Percentiles rank a stretch among this genome's conserved stretches.
Evolutionary conservation across 352 stramenopile species (phyloP).

Genomic region (Phytophthora quininea): DNA sequence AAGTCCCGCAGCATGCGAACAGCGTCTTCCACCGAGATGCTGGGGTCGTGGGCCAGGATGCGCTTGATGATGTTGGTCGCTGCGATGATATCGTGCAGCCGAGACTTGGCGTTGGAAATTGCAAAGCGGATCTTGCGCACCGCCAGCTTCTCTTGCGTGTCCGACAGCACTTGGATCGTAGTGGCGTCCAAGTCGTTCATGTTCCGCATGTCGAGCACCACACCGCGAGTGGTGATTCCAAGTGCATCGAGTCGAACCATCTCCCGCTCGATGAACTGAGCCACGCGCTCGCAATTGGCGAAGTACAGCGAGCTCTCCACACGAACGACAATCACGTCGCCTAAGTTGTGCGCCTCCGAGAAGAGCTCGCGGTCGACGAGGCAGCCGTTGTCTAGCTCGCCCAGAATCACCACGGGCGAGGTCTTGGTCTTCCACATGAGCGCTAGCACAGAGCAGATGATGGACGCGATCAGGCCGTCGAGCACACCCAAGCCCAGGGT

Average conservation of each 20-base stretch:
- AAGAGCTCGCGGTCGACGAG: constrained; percentile 48
- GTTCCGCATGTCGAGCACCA: constrained; percentile 57
- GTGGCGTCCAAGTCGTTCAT: constrained; percentile 76
- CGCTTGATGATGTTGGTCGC: constrained; percentile 58
- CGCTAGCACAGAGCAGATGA: constrained; percentile 57
- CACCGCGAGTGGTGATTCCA: constrained; percentile 37
- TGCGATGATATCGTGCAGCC: constrained; percentile 49
- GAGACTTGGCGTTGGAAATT: constrained; percentile 52
- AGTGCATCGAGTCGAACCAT: constrained; percentile 33
- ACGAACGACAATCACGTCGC: constrained; percentile 48
- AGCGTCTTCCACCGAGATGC: constrained; percentile 36
- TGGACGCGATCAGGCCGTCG: constrained; percentile 53
- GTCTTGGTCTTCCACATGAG: constrained; percentile 66
- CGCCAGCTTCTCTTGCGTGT: constrained; percentile 62
- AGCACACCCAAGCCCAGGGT: constrained; percentile 56
- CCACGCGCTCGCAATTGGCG: constrained; percentile 61
- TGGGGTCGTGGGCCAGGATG: constrained; percentile 37
- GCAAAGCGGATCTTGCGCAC: constrained; percentile 48
- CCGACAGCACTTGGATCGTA: constrained; percentile 64
- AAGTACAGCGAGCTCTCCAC: constrained; percentile 69
- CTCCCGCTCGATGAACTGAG: constrained; percentile 45
- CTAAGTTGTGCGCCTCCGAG: constrained; percentile 35
- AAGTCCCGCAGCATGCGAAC: constrained; percentile 35
- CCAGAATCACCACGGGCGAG: constrained; percentile 44
- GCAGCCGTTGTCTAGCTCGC: constrained; percentile 41